These are phyloP conservation scores for Harringtonia lauricola DNA, from an alignment of 2,329 filamentous ascomycete species.

Conservation along the genomic window DNA sequence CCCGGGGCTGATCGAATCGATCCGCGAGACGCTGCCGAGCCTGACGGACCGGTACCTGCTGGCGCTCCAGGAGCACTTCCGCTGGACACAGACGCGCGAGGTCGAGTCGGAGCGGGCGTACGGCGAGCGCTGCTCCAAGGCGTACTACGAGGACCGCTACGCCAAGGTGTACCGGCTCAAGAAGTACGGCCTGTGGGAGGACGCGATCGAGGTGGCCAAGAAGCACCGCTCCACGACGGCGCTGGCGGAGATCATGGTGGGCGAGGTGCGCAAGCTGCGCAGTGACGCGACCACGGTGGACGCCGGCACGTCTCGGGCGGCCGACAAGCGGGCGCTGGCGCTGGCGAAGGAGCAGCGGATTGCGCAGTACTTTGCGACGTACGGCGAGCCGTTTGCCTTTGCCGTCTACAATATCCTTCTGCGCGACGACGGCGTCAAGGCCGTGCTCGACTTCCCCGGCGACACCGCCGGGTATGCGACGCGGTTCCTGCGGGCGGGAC, in stretches of 20 bases:
- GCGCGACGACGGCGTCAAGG: slow-evolving; percentile 50
- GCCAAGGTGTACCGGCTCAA: slow-evolving; percentile 42
- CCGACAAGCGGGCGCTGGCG: slow-evolving; percentile 30
- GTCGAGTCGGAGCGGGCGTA: slow-evolving; percentile 29
- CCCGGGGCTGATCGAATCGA: slow-evolving; percentile 29
- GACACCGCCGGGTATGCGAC: slow-evolving; percentile 65
- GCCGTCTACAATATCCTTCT: slow-evolving; percentile 76
- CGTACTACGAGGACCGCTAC: slow-evolving; percentile 39
- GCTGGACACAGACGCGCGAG: slow-evolving; percentile 35
- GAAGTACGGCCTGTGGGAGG: slow-evolving; percentile 44
- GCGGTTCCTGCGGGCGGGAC: slow-evolving; percentile 61
- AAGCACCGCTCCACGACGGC: slow-evolving; percentile 44
- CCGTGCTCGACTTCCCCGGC: slow-evolving; percentile 59
- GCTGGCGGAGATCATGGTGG: slow-evolving; percentile 43
- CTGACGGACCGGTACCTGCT: slow-evolving; percentile 45
- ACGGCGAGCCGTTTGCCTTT: slow-evolving; percentile 56
- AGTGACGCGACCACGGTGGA: slow-evolving; percentile 22
- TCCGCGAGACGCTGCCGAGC: slow-evolving; percentile 35
- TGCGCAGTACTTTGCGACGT: slow-evolving; percentile 46
- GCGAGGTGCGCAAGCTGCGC: slow-evolving; percentile 35
- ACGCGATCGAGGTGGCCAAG: slow-evolving; percentile 46
- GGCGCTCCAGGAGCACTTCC: slow-evolving; percentile 39
- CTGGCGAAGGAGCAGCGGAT: slow-evolving; percentile 37
- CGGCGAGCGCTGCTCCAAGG: slow-evolving; percentile 33
- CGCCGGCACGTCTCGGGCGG: slow-evolving; percentile 21